Base-by-base conservation (phyloP, 768 basidiomycete species). In the Podaxis sp. region DNA sequence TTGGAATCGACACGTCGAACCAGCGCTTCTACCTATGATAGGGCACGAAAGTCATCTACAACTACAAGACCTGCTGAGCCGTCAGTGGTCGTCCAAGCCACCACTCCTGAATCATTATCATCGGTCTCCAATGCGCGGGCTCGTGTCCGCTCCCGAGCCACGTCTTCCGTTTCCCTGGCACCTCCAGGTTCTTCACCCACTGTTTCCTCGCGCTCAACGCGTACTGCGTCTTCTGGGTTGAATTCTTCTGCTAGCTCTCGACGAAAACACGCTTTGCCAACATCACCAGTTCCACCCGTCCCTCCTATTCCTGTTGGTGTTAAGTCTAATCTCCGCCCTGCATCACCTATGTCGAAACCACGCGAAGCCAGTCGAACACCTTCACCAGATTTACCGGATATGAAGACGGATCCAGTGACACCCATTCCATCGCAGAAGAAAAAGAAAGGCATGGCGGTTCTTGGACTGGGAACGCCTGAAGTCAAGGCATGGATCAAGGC, bases 401-500 rank as follows among this genome's bases (percentile, higher is more conserved):
- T 73, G 14, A 64, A 57, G 40, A 63, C 58, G 3, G 74, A 75
- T 13, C 75, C 74, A 5, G 52, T 69, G 0, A 78, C 77, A 4
- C 77, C 78, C 3, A 55, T 76, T 13, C 69, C 69, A 3, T 64
- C 55, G 10, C 68, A 68, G 55, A 72, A 69, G 54, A 60, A 61
- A 25, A 62, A 52, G 44, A 55, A 40, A 13, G 62, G 56, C 2
- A 55, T 71, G 60, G 71, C 65, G 11, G 69, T 77, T n/a, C 66
- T 80, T 14, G 77, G 78, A 16, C 70, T 81, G 25, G 77, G 74
- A 5, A 78, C 78, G 28, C 85, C 84, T 3, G 84, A 86, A 58
- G 77, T 83, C 14, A 76, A 79, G 61, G 69, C 68, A 28, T 82
- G 85, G 85, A 74, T 81, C n/a, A 70, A 71, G 47, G 77, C 76